phyloP scores from a whole-genome alignment of 768 basidiomycete genomes.

The Phaeolepiota aurea region DNA sequence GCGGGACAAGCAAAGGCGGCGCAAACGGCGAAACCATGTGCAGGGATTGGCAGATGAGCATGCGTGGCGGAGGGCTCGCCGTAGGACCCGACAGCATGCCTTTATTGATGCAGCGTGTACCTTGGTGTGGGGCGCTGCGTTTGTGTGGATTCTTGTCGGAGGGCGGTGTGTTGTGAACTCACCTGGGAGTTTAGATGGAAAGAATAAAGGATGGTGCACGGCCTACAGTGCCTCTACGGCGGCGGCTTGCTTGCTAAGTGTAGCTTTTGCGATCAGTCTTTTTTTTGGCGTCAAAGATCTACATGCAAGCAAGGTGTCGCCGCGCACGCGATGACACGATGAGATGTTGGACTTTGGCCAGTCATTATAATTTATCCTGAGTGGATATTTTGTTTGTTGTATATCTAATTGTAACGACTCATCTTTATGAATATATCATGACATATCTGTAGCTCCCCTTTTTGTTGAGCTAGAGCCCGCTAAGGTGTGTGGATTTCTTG shows the following conservation, averaged over 20 bases:
- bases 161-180: constrained; percentile 64
- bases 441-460: no score
- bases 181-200: constrained; percentile 51
- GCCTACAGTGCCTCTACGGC: constrained; percentile 64
- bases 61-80: constrained; percentile 50
- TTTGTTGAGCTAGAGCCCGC: no score
- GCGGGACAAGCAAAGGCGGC: constrained; percentile 20
- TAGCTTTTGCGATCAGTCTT: constrained; percentile 45
- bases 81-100: constrained; percentile 43
- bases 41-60: constrained; percentile 55
- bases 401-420: background rate
- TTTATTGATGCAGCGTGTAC: constrained; percentile 38
- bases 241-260: constrained; percentile 46
- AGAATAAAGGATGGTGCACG: constrained; percentile 57
- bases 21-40: constrained; percentile 39
- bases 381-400: background rate
- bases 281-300: constrained; percentile 67
- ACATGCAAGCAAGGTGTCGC: constrained; percentile 49
- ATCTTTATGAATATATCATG: background rate
- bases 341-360: background rate
- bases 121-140: constrained; percentile 48
- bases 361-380: background rate
- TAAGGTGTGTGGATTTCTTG: no score
- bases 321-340: constrained; percentile 37
- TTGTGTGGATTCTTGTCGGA: constrained; percentile 53